Percentiles rank a stretch among this genome's conserved stretches.
Conservation (phyloP, 2,329 filamentous ascomycete genomes). For the Amesomyces nigricolor region DNA sequence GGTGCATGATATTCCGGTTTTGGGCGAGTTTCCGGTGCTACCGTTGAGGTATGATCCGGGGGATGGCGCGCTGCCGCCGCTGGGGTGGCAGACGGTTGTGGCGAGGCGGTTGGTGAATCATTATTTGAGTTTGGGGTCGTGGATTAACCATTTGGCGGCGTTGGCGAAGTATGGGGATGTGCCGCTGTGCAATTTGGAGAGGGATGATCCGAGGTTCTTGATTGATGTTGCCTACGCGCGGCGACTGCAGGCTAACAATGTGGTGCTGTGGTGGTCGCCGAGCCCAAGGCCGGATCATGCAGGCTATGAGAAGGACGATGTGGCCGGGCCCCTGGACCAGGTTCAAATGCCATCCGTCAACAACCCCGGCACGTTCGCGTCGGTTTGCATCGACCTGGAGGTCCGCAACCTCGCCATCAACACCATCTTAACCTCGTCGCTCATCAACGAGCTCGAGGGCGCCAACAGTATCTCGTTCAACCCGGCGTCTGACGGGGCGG, state of each 20-base stretch:
- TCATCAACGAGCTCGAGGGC: conserved; percentile 94
- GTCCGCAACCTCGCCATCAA: conserved; percentile 95
- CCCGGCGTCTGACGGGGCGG: conserved; percentile 57
- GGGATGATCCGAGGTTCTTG: conserved; percentile 86
- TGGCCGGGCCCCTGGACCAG: conserved; percentile 73
- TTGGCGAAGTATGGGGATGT: conserved; percentile 90
- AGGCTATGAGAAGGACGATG: conserved; percentile 89
- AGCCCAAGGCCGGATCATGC: conserved; percentile 87
- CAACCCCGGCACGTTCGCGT: conserved; percentile 87
- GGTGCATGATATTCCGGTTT: conserved; percentile 74
- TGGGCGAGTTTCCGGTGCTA: conserved; percentile 78
- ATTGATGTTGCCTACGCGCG: conserved; percentile 95
- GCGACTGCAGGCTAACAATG: conserved; percentile 80
- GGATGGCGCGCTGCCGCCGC: conserved; percentile 80
- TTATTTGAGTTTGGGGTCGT: conserved; percentile 87
- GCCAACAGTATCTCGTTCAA: conserved; percentile 83
- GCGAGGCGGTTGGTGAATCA: conserved; percentile 81
- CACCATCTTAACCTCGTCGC: conserved; percentile 90
- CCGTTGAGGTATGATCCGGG: conserved; percentile 74
- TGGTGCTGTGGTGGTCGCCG: conserved; percentile 95
- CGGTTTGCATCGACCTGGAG: conserved; percentile 92
- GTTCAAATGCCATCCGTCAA: conserved; percentile 92
- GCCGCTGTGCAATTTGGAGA: conserved; percentile 90
- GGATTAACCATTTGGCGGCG: conserved; percentile 82
- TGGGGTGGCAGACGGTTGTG: conserved; percentile 90